Base-by-base conservation (phyloP, 2,329 filamentous ascomycete genomes). In the Reticulascus tulasneorum region DNA sequence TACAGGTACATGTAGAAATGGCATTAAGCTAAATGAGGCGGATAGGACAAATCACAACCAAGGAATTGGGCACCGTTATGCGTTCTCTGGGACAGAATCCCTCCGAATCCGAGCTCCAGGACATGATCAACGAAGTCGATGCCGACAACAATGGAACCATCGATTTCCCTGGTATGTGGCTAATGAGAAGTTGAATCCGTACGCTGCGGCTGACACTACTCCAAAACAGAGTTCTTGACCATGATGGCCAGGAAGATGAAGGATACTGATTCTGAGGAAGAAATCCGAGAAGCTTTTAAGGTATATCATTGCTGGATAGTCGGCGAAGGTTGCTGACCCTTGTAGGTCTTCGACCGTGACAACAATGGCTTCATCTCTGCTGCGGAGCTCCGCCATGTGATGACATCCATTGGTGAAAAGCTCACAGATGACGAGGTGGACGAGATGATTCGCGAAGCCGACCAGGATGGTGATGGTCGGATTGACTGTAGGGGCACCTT, bases 161-260 rank as follows among this genome's bases (percentile, higher is more conserved):
- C 57, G 86, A 93, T 63, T 93, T 93, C 63, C 86, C 86, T 58
- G 86, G 86, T 91, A 77, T 53, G 77, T 54, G 11, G 9, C 22
- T 9, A n/a, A n/a, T n/a, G n/a, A n/a, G n/a, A n/a, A n/a, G n/a
- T n/a, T n/a, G n/a, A n/a, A n/a, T n/a, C n/a, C n/a, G n/a, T n/a
- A n/a, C n/a, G n/a, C n/a, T n/a, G n/a, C n/a, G 37, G 47, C 56
- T 63, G 43, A 61, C 52, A 44, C 19, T 35, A 48, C 23, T 22
- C 16, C n/a, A 35, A 40, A 35, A 28, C 56, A 91, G 86, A 93
- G 60, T 93, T 93, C 67, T 73, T 93, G 44, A 93, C 86, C 47
- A 93, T 93, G 86, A 93, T 93, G 86, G 86, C 86, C 42, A 80
- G 86, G 58, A 93, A 93, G 72, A 93, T 93, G 86, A 91, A 91